Base-by-base conservation (phyloP, 306 rosid genomes). In the Quillaja saponaria region DNA sequence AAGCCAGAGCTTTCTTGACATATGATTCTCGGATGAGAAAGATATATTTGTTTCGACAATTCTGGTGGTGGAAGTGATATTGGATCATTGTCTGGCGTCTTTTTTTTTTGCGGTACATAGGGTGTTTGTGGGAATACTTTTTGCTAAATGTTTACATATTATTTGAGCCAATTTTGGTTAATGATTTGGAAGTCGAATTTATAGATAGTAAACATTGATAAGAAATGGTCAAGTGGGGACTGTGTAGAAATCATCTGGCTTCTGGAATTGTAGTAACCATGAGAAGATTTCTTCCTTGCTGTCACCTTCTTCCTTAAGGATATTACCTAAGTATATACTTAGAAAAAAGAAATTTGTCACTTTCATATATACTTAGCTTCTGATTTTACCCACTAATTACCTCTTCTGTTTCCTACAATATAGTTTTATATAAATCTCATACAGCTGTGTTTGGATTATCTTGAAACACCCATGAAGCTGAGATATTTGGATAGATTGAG, bases 11-110 rank as follows among this genome's bases (percentile, higher is more conserved):
- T 34, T 83, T 88, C 64, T 34, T 88, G 79, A 81, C 96, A 5
- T 88, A 88, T 71, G 61, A 85, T 56, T 34, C 80, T 34, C 79
- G 80, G 16, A 85, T 83, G 90, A 77, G 94, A 77, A 85, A 76
- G 80, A 75, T 62, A 13, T 88, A 85, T 56, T 67, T 88, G 60
- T 88, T 81, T 73, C 82, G 75, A 51, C 90, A 67, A 49, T 85
- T 88, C 57, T 85, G 88, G 86, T 85, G 90, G 94, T 83, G 94
- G 90, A 83, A 82, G 75, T 83, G 72, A 77, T 17, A 45, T 7
- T 39, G 59, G 65, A 50, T 20, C 45, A 34, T 4, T 41, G 28
- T 44, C 59, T 53, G 34, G 59, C 44, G 35, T 49, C 59, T 49
- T 49, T 47, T 58, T 49, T 49, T 73, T 71, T 50, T 58, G 57